Base-by-base conservation (phyloP, 768 basidiomycete genomes). In the Erythrobasidium yunnanense region DNA sequence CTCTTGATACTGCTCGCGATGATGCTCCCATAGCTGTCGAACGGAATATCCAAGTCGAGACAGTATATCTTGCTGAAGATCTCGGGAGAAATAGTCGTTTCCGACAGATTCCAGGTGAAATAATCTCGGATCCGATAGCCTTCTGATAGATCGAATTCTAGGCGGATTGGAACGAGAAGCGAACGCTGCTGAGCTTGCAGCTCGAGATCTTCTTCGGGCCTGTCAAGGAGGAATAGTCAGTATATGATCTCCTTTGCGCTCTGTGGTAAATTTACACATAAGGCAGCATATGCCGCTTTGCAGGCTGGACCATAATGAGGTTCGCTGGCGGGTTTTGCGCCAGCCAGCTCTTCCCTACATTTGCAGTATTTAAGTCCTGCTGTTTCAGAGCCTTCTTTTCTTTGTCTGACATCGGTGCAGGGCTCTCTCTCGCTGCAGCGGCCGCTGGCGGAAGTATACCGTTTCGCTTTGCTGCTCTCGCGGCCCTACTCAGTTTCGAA, bases 61-160 rank as follows among this genome's bases (percentile, higher is more conserved):
- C 90, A 93, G 76, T 97, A 92, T 29, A 84, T 85, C 56, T 78
- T 80, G 2, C 93, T 91, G 70, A 99, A 99, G 0, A 79, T 79
- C 65, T 88, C 85, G 0, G 93, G 91, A 25, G 84, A 86, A 71
- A 93, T 85, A 68, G 88, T 77, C n/a, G 80, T 78, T 77, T 97
- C 78, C 76, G 89, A 84, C 50, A 91, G 76, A 72, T 97, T 95
- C 95, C 95, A 99, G 11, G 89, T 83, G 75, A 99, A 97, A 73
- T 86, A 87, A 73, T 99, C 95, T 45, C 92, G 85, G 75, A 99
- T 83, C 72, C 92, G 81, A 73, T 88, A 88, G 0, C 87, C 87
- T 11, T 90, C 88, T 11, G n/a, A n/a, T n/a, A 87, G 90, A 74
- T 96, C 92, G 72, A 99, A 84, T 71, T 97, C 92, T 56, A 99